These are phyloP conservation scores for Plasmopara muralis DNA, from an alignment of 352 stramenopile genomes.

Conservation along the genomic window DNA sequence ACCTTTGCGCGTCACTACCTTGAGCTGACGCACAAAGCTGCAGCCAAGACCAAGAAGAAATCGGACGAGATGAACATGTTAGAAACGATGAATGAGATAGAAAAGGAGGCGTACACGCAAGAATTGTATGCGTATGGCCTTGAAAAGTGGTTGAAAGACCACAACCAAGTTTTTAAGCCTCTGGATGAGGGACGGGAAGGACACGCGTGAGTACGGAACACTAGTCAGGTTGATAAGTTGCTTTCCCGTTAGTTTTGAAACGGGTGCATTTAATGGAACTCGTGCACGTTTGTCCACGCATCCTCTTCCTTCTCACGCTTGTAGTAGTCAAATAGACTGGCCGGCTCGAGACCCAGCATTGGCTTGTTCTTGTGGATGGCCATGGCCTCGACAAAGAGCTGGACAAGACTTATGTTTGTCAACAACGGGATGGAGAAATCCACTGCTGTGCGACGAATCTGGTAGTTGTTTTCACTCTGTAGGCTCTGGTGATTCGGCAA, in stretches of 20 bases:
- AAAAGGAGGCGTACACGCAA: constrained; percentile 29
- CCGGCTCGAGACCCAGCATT: constrained; percentile 89
- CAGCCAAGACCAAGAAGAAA: constrained; percentile 25
- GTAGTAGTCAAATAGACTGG: constrained; percentile 98
- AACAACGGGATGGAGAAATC: constrained; percentile 91
- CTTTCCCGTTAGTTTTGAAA: constrained; percentile 4
- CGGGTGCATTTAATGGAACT: constrained; percentile 90
- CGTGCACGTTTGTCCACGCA: constrained; percentile 91
- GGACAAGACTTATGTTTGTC: constrained; percentile 88
- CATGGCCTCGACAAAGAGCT: constrained; percentile 91
- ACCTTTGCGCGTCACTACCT: constrained; percentile 45
- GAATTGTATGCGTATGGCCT: constrained; percentile 39
- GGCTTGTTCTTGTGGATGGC: constrained; percentile 89
- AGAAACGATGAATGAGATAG: constrained; percentile 26
- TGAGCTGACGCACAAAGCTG: constrained; percentile 21
- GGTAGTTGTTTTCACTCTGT: constrained; percentile 89
- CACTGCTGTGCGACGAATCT: constrained; percentile 88
- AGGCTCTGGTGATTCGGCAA: constrained; percentile 85
- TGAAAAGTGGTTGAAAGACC: constrained; percentile 53
- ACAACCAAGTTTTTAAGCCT: constrained; percentile 17
- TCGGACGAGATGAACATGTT: constrained; percentile 34
- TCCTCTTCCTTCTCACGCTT: constrained; percentile 87
- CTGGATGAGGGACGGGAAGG: background rate
- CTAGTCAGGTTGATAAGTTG: constrained; percentile 17
- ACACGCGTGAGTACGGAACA: constrained; percentile 13